Percentiles rank a stretch among this genome's conserved stretches.
Evolutionary conservation across 2,329 filamentous ascomycete genomes (phyloP).

Genomic region (Venturia nashicola): DNA sequence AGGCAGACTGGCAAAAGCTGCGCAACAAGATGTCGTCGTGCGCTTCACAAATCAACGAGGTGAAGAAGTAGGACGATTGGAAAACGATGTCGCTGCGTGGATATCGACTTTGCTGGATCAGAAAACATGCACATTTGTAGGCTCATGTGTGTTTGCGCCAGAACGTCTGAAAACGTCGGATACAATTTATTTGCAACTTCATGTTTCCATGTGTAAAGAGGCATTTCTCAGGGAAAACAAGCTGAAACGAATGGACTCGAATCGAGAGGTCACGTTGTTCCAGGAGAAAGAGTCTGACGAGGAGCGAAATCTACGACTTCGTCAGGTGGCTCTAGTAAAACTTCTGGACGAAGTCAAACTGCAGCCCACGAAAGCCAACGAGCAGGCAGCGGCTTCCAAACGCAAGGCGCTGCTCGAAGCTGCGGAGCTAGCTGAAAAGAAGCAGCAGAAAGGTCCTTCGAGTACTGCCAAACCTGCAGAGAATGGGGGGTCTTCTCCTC

Average conservation of each 20-base stretch:
- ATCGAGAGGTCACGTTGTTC: conserved; percentile 62
- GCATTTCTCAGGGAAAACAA: conserved; percentile 60
- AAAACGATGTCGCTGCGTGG: conserved; percentile 82
- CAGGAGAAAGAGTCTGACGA: conserved; percentile 77
- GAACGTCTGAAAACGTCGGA: conserved; percentile 81
- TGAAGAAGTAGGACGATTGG: conserved; percentile 73
- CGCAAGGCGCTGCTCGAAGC: conserved; percentile 75
- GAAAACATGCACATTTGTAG: conserved; percentile 76
- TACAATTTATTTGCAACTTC: conserved; percentile 81
- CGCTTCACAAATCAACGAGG: conserved; percentile 73
- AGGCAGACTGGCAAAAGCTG: conserved; percentile 29
- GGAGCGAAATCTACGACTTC: conserved; percentile 69
- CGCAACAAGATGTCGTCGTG: conserved; percentile 72
- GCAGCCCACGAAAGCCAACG: conserved; percentile 61
- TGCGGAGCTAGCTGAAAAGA: conserved; percentile 73
- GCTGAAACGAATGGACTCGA: conserved; percentile 50
- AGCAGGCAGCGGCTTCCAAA: conserved; percentile 62
- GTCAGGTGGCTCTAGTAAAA: conserved; percentile 79
- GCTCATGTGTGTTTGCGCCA: conserved; percentile 76
- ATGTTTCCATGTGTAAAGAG: conserved; percentile 59
- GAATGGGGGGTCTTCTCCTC: conserved; percentile 40
- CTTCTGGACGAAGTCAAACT: conserved; percentile 84
- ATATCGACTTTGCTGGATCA: conserved; percentile 88
- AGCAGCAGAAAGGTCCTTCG: conserved; percentile 28
- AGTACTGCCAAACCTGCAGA: conserved; percentile 42